Conservation (phyloP, 169 alveolate genomes). For the Plasmodium sp. region DNA sequence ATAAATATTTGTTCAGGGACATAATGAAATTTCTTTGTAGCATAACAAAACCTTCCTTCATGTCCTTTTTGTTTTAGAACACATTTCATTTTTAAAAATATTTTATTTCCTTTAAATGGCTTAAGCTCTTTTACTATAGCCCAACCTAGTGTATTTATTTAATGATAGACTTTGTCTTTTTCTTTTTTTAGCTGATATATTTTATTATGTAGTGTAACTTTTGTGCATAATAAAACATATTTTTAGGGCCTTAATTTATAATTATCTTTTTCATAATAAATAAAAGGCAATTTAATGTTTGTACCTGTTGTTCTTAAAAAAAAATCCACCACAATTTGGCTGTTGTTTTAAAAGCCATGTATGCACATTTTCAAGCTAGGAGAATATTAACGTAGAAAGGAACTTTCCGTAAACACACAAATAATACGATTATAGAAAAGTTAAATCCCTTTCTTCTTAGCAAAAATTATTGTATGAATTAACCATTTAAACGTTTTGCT, state of each 20-base stretch:
- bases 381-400: not conserved
- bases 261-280: not conserved
- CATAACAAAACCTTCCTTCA: not conserved
- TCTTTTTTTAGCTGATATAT: not conserved
- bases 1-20: not conserved
- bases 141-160: not conserved
- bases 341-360: not conserved
- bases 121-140: not conserved
- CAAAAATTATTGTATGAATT: not conserved
- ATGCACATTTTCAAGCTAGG: not conserved
- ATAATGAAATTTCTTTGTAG: not conserved
- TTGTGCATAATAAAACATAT: not conserved
- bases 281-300: not conserved
- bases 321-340: not conserved
- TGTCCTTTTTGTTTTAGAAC: not conserved
- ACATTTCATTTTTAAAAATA: not conserved
- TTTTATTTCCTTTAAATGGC: not conserved
- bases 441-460: not conserved
- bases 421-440: not conserved
- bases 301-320: not conserved
- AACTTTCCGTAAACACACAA: not conserved
- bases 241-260: not conserved
- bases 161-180: not conserved
- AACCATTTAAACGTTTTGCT: not conserved
- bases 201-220: not conserved